Evolutionary conservation across 2,329 filamentous ascomycete genomes (phyloP).

Genomic region (Neopestalotiopsis clavispora): DNA sequence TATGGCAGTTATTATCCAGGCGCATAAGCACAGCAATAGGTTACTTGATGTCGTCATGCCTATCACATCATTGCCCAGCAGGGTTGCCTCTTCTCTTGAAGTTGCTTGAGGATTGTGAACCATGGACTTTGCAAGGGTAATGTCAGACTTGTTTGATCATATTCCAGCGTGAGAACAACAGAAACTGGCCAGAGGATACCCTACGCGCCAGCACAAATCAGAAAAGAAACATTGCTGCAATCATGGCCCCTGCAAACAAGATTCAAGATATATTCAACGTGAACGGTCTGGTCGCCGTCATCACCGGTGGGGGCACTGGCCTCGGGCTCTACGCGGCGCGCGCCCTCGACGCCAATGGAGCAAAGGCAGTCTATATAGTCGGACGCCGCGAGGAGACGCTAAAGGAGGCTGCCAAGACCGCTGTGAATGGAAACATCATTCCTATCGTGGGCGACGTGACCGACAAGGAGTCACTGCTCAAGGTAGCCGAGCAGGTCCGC

Average conservation of each 20-base stretch:
- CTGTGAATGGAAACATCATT: constrained; percentile 12
- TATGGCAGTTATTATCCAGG: neutral
- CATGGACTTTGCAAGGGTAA: neutral
- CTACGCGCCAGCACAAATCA: too few relatives aligned
- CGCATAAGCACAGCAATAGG: neutral
- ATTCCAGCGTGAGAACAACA: neutral
- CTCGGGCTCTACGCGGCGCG: constrained; percentile 15
- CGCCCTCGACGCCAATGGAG: constrained; percentile 15
- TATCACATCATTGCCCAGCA: constrained; percentile 6
- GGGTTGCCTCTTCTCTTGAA: neutral
- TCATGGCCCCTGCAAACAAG: constrained; percentile 14
- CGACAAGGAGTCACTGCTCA: constrained; percentile 11
- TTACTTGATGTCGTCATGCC: constrained; percentile 4
- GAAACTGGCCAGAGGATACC: neutral
- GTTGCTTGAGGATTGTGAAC: neutral
- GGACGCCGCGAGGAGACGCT: constrained; percentile 7
- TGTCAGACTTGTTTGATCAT: neutral
- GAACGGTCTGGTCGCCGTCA: constrained; percentile 13
- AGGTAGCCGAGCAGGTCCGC: constrained; percentile 12
- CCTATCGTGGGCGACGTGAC: constrained; percentile 14
- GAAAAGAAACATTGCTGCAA: neutral
- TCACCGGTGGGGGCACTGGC: constrained; percentile 14
- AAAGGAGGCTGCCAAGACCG: constrained; percentile 12
- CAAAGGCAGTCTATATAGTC: constrained; percentile 18
- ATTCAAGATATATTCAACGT: constrained; percentile 14